Conservation (phyloP, 2,329 filamentous ascomycete species). For the Neofusicoccum laricinum region DNA sequence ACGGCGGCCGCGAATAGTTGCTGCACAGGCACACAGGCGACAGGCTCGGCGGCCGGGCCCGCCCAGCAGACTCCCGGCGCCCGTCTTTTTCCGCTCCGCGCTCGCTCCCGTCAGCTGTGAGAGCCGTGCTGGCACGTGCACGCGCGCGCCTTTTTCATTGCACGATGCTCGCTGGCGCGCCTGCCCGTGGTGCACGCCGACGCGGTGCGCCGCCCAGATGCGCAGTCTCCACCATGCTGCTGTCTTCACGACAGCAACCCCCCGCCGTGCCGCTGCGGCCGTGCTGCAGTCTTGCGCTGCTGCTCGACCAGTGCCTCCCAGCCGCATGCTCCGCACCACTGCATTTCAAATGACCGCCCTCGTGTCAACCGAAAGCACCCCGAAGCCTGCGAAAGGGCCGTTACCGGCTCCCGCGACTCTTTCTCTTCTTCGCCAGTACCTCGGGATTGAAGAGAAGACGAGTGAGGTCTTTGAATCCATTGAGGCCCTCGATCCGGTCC, state of each 20-base stretch:
- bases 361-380: background rate
- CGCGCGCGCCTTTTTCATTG: background rate
- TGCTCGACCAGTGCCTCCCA: background rate
- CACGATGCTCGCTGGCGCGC: background rate
- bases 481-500: constrained; percentile 43
- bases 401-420: background rate
- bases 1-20: background rate
- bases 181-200: background rate
- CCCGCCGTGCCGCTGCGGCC: background rate
- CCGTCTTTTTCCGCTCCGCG: background rate
- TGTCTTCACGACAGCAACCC: background rate
- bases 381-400: background rate
- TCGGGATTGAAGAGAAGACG: background rate
- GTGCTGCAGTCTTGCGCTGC: too few species aligned
- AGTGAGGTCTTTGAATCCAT: background rate
- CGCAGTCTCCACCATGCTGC: background rate
- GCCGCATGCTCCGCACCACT: too few species aligned
- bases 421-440: background rate
- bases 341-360: too few species aligned
- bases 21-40: too few species aligned
- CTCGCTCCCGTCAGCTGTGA: too few species aligned
- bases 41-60: too few species aligned
- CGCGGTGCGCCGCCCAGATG: background rate
- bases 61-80: too few species aligned
- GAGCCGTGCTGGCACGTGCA: background rate